Evolutionary conservation across 257 asterid species (phyloP), one percentile per base, ranked within the genome.

Genomic region (Nicotiana knightiana): DNA sequence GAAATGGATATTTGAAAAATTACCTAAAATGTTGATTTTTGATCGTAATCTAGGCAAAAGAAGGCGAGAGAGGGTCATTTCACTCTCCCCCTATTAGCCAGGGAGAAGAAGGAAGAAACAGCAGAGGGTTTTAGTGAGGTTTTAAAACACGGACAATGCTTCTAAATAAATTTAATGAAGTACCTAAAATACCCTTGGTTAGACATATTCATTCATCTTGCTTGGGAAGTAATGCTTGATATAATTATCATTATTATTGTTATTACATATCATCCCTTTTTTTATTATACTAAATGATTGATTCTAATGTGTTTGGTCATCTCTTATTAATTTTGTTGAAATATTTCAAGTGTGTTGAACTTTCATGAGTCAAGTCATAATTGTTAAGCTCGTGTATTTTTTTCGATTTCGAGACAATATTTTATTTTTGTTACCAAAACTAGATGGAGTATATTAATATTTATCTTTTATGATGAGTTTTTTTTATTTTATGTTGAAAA

Each of bases 31-130:
- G 86, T 67, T 63, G 46, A 85, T 13, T 33, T 18, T 81, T 62
- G 79, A 82, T 79, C 80, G 15, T 32, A 86, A 84, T 80, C 76
- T 89, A 26, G 79, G 91, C 73, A 65, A 88, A 81, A 88, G 88
- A 30, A 88, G 87, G 80, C 54, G 91, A 81, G 82, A 84, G 85
- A 91, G 85, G 10, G 89, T 83, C 94, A 91, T 91, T 84, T 81
- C 57, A 26, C 57, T 78, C 63, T 51, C 57, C 66, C 67, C 78
- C 64, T 73, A 57, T 77, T 21, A 43, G n/a, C n/a, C 81, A 43
- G 75, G 28, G 32, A 67, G 59, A 62, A 43, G 51, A 67, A 21
- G 6, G 59, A 71, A 76, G 43, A 9, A 8, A 65, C 43, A 12
- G 73, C 43, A 58, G 35, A 81, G 87, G 89, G 92, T 81, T 86